Evolutionary conservation across 2,329 filamentous ascomycete genomes (phyloP).

Genomic region (Cladosporium sp.): DNA sequence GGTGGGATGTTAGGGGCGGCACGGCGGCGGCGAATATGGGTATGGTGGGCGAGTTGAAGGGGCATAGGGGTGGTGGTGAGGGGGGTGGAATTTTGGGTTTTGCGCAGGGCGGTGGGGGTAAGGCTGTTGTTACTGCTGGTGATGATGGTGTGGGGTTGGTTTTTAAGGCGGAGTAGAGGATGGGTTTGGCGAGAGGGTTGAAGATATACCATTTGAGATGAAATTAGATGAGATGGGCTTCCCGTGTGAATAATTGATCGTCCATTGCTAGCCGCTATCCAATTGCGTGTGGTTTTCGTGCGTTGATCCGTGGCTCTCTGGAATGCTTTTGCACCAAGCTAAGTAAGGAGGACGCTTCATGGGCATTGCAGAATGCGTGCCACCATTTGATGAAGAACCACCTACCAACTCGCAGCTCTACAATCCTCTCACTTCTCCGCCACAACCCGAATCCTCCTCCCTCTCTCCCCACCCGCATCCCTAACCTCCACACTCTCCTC

Average conservation of each 20-base stretch:
- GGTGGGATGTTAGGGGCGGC: slow-evolving; percentile 77
- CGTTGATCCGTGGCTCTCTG: no score
- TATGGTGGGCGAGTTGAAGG: slow-evolving; percentile 80
- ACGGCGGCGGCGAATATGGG: slow-evolving; percentile 64
- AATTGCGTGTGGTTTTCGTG: no score
- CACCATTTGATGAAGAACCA: not conserved
- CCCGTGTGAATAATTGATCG: no score
- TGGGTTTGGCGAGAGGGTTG: not conserved
- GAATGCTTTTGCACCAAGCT: no score
- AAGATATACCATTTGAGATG: not conserved
- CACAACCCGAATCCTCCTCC: slow-evolving; percentile 10
- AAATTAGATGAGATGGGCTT: no score
- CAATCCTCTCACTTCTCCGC: not conserved
- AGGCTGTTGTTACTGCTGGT: slow-evolving; percentile 78
- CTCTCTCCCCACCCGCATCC: slow-evolving; percentile 25
- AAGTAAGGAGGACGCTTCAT: no score
- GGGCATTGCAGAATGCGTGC: no score
- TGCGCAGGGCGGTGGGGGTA: slow-evolving; percentile 71
- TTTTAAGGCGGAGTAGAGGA: slow-evolving; percentile 46
- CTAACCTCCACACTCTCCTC: slow-evolving; percentile 23
- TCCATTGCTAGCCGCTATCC: no score
- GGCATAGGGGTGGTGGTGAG: slow-evolving; percentile 78
- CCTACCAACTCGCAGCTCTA: no score
- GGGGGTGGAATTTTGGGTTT: slow-evolving; percentile 87
- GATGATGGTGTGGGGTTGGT: slow-evolving; percentile 73